Evolutionary conservation across 2,329 filamentous ascomycete species (phyloP).

Genomic region (Aspergillus felis): DNA sequence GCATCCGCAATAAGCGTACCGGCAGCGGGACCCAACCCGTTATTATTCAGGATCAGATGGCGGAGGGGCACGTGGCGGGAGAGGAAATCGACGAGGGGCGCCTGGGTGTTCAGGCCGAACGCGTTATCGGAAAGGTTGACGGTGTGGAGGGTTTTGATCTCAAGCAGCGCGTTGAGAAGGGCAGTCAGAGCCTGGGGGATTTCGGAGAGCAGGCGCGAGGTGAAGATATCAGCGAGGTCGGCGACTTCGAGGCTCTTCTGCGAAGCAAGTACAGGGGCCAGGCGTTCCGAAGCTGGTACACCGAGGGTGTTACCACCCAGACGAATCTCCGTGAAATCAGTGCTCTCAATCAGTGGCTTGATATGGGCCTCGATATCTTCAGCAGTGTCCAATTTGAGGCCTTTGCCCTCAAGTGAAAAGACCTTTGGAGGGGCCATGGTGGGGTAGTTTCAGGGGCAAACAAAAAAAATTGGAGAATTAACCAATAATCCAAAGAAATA

Average conservation of each 20-base stretch:
- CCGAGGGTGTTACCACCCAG: slow-evolving; percentile 91
- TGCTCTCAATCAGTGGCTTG: slow-evolving; percentile 64
- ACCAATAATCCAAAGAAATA: slow-evolving; percentile 1
- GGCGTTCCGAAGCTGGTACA: slow-evolving; percentile 77
- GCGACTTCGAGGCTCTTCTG: slow-evolving; percentile 79
- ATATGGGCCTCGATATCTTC: slow-evolving; percentile 84
- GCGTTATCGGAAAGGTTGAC: slow-evolving; percentile 98
- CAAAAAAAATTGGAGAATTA: not conserved
- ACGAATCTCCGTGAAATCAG: slow-evolving; percentile 72
- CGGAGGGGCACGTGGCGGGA: slow-evolving; percentile 83
- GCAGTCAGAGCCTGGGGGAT: slow-evolving; percentile 85
- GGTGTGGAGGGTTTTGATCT: slow-evolving; percentile 80
- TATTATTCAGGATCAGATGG: slow-evolving; percentile 97
- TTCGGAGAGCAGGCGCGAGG: slow-evolving; percentile 84
- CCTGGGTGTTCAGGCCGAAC: slow-evolving; percentile 92
- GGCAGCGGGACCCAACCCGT: slow-evolving; percentile 87
- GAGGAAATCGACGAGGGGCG: slow-evolving; percentile 88
- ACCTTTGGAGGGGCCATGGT: slow-evolving; percentile 53
- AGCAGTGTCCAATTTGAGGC: slow-evolving; percentile 85
- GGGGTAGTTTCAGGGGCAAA: slow-evolving; percentile 28
- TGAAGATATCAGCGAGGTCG: slow-evolving; percentile 97
- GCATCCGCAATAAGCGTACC: slow-evolving; percentile 87
- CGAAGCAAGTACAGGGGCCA: slow-evolving; percentile 76
- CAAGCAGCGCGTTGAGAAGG: slow-evolving; percentile 80
- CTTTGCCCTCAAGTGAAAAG: slow-evolving; percentile 89